Evolutionary conservation across 345 rosid genomes (phyloP), one percentile per base, ranked within the genome.

Genomic region (Geranium rotundifolium): DNA sequence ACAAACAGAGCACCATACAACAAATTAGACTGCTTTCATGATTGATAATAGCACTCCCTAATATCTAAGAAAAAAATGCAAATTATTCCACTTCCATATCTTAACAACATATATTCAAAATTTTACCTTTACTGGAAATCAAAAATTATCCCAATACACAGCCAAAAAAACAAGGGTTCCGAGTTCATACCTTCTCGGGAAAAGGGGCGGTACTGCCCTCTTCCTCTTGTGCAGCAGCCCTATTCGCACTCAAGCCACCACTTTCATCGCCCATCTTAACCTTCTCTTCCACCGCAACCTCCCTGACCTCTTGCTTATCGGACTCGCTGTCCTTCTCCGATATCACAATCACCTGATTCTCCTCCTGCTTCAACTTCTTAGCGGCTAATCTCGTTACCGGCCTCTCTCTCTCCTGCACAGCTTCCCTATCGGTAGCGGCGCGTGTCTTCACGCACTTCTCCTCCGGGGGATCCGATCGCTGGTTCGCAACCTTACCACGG

Each of bases 131-230:
- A 19, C 23, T 52, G 52, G 61, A 54, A n/a, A 27, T 61, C 39
- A 37, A 27, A 3, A 46, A 46, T 46, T 14, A 46, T 3, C 52
- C 16, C 46, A 37, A 5, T 19, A 7, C 12, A 37, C 8, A 56
- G 27, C 18, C 14, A 37, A 6, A 15, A 60, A 34, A 37, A 27
- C 31, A 23, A 7, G 12, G n/a, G 58, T 37, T 58, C 19, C 41
- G 27, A 34, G 49, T 30, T 17, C 77, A 54, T 75, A 93, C 99
- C 78, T 81, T 83, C 66, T 93, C 96, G 0, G 99, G 99, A 60
- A 93, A 80, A 17, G 99, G 99, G 12, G 83, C 89, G 16, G 96
- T 83, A 60, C 76, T 85, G 55, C 92, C 95, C 77, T 93, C 99
- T 75, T 93, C 97, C 71, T 90, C 97, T 62, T 73, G 85, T 0